Evolutionary conservation across 352 stramenopile species (phyloP).

Genomic region (Pythium dissotocum): DNA sequence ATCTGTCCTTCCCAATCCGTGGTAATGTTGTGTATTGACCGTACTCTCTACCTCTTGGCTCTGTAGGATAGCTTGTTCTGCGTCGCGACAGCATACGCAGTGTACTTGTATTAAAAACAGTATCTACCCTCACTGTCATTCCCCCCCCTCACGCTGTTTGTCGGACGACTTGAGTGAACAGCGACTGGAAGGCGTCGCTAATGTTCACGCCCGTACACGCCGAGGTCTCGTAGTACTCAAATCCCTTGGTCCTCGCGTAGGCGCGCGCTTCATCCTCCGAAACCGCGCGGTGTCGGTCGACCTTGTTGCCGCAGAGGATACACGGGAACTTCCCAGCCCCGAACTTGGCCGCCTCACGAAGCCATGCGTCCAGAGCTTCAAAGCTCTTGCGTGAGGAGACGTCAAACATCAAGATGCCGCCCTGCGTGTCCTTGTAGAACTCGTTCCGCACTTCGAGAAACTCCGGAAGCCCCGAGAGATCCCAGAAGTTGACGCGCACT

Average conservation of each 20-base stretch:
- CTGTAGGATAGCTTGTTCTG: constrained; percentile 87
- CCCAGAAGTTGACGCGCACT: constrained; percentile 95
- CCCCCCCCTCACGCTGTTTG: constrained; percentile 29
- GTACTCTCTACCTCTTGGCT: neutral
- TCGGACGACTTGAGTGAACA: constrained; percentile 72
- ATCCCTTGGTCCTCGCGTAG: constrained; percentile 77
- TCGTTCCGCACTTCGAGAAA: constrained; percentile 96
- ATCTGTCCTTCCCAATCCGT: neutral
- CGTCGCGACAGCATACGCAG: constrained; percentile 83
- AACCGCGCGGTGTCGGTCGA: constrained; percentile 76
- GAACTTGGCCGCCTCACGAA: constrained; percentile 88
- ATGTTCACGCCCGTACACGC: constrained; percentile 88
- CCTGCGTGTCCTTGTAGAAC: constrained; percentile 95
- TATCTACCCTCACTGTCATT: neutral
- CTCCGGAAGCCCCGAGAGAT: constrained; percentile 90
- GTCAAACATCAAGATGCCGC: constrained; percentile 78
- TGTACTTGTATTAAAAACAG: constrained; percentile 82
- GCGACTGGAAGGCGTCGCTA: constrained; percentile 78
- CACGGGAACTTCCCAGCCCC: constrained; percentile 86
- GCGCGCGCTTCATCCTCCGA: constrained; percentile 73
- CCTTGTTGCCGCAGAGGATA: constrained; percentile 92
- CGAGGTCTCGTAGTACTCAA: constrained; percentile 93
- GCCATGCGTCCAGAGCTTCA: constrained; percentile 85
- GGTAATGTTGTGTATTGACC: neutral
- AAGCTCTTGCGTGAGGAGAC: constrained; percentile 78